Percentiles rank a stretch among this genome's conserved stretches.
These are phyloP conservation scores for Pythium periplocum DNA, from an alignment of 352 stramenopile genomes.

Conservation along the genomic window DNA sequence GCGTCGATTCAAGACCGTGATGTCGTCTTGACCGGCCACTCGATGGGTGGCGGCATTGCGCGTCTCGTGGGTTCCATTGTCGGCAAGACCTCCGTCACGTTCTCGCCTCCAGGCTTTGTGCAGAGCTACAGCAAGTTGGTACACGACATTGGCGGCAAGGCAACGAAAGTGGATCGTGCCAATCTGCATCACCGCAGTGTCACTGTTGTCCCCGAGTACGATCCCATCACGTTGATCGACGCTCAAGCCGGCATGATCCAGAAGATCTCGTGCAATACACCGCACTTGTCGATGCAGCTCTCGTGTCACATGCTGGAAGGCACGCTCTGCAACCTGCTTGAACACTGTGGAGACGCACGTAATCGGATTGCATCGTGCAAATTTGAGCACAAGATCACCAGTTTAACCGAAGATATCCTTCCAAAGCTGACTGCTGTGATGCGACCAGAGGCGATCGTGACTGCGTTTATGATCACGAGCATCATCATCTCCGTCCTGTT, in stretches of 20 bases:
- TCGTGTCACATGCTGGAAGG: slow-evolving; percentile 91
- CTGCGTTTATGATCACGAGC: slow-evolving; percentile 36
- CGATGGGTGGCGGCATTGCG: slow-evolving; percentile 84
- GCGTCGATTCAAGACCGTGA: slow-evolving; percentile 73
- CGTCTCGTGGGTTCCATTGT: slow-evolving; percentile 79
- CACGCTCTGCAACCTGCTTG: slow-evolving; percentile 78
- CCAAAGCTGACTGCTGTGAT: slow-evolving; percentile 37
- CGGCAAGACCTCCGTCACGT: slow-evolving; percentile 73
- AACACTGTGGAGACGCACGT: slow-evolving; percentile 65
- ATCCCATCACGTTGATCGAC: slow-evolving; percentile 87
- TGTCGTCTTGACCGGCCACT: slow-evolving; percentile 85
- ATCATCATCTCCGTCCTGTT: slow-evolving; percentile 64
- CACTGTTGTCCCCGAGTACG: slow-evolving; percentile 85
- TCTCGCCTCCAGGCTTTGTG: slow-evolving; percentile 78
- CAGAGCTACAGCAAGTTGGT: slow-evolving; percentile 89
- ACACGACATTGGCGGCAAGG: slow-evolving; percentile 69
- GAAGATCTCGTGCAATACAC: slow-evolving; percentile 86
- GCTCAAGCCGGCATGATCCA: slow-evolving; percentile 85
- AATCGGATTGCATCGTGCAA: slow-evolving; percentile 57
- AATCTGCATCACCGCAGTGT: slow-evolving; percentile 82
- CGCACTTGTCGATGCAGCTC: slow-evolving; percentile 84
- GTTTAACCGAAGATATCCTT: slow-evolving; percentile 63
- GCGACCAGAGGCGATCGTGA: slow-evolving; percentile 54
- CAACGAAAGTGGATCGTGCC: slow-evolving; percentile 62
- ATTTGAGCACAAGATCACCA: slow-evolving; percentile 77